Percentiles rank a stretch among this genome's conserved stretches.
Evolutionary conservation across 2,329 filamentous ascomycete genomes (phyloP).

Genomic region (Fusarium beomiforme): DNA sequence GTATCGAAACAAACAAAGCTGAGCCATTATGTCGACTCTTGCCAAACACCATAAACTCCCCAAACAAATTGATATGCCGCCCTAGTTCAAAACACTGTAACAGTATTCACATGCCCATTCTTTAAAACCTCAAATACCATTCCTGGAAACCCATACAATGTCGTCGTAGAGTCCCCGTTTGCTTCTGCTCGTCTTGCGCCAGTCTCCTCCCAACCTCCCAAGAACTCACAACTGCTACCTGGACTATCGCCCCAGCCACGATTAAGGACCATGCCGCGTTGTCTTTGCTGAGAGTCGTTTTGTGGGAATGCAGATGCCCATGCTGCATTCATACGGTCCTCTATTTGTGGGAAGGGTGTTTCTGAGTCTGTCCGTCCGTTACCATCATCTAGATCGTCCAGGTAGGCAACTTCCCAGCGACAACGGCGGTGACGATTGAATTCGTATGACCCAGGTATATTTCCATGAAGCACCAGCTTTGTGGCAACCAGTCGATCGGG

Average conservation of each 20-base stretch:
- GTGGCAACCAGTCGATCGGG: slow-evolving; percentile 81
- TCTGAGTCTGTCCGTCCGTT: slow-evolving; percentile 74
- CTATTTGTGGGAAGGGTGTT: slow-evolving; percentile 78
- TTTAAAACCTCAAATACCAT: slow-evolving; percentile 95
- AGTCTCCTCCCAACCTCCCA: slow-evolving; percentile 88
- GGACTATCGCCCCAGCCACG: slow-evolving; percentile 92
- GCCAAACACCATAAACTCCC: slow-evolving; percentile 31
- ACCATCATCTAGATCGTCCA: slow-evolving; percentile 56
- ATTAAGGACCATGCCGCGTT: slow-evolving; percentile 87
- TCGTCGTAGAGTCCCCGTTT: slow-evolving; percentile 73
- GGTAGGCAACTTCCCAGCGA: slow-evolving; percentile 80
- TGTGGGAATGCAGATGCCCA: slow-evolving; percentile 76
- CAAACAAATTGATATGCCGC: background rate
- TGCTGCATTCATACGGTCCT: slow-evolving; percentile 71
- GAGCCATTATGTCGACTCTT: background rate
- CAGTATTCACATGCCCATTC: slow-evolving; percentile 87
- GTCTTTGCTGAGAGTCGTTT: slow-evolving; percentile 59
- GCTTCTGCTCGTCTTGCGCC: slow-evolving; percentile 63
- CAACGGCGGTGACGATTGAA: slow-evolving; percentile 95
- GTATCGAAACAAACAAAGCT: slow-evolving; percentile 9
- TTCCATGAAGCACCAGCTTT: slow-evolving; percentile 93
- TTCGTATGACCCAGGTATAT: slow-evolving; percentile 93
- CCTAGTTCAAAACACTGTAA: slow-evolving; percentile 79
- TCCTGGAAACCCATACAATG: slow-evolving; percentile 92
- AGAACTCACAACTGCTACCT: slow-evolving; percentile 85